These are phyloP conservation scores for Geranium brycei DNA, from an alignment of 345 rosid species.

Conservation along the genomic window DNA sequence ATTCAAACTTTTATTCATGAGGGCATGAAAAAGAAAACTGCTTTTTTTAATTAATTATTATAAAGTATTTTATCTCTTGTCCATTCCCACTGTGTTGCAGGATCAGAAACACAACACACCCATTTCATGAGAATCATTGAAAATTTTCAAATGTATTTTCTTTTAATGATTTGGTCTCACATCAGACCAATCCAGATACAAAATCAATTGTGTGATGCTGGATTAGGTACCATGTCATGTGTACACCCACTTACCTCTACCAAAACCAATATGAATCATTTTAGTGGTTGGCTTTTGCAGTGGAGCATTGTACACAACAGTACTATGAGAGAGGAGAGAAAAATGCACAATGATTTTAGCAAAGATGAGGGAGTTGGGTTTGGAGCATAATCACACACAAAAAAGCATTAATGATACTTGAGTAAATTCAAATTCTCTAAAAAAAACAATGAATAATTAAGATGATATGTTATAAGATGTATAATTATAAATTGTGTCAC, in stretches of 20 bases:
- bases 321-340: background rate
- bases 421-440: too few relatives aligned
- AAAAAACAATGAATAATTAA: too few relatives aligned
- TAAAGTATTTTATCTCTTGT: too few relatives aligned
- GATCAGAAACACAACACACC: background rate
- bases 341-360: background rate
- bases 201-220: background rate
- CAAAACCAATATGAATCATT: background rate
- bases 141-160: too few relatives aligned
- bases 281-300: background rate
- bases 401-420: too few relatives aligned
- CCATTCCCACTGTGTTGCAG: too few relatives aligned
- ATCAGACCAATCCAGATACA: background rate
- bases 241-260: constrained; percentile 3
- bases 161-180: background rate
- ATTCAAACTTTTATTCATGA: too few relatives aligned
- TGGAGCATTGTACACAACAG: background rate
- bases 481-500: too few relatives aligned
- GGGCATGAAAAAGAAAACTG: too few relatives aligned
- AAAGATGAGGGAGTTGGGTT: background rate
- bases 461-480: too few relatives aligned
- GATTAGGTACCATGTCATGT: background rate
- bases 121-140: background rate
- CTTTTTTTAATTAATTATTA: too few relatives aligned
- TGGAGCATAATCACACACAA: background rate